A percentile compares a stretch with the other conserved stretches of the same genome.
Evolutionary conservation across 2,329 filamentous ascomycete species (phyloP).

Genomic region (Talaromyces sp.): DNA sequence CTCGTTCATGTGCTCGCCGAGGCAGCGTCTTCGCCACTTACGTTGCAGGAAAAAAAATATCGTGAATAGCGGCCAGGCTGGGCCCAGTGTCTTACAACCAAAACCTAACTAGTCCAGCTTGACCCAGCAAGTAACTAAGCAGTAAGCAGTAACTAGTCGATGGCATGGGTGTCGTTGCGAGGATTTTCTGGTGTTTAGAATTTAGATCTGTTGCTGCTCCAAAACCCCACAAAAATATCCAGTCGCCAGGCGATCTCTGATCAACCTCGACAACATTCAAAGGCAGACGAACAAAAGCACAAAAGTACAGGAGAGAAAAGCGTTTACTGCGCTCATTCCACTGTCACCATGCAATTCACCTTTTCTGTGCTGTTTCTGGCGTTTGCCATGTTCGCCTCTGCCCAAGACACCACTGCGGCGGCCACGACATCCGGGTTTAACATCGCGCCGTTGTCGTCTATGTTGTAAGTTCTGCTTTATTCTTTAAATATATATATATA

Average conservation of each 20-base stretch:
- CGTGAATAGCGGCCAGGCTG: not conserved
- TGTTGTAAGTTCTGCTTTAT: constrained; percentile 1
- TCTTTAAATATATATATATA: too few species aligned
- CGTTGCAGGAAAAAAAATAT: not conserved
- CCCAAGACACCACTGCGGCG: not conserved
- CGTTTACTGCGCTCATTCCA: not conserved
- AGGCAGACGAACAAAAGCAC: not conserved
- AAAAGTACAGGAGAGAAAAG: not conserved
- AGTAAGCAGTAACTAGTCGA: too few species aligned
- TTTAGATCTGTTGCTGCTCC: not conserved
- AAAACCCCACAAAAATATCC: not conserved
- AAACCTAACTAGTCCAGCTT: not conserved
- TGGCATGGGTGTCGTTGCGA: not conserved
- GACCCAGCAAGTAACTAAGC: too few species aligned
- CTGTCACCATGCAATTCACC: not conserved
- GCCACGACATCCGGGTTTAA: constrained; percentile 2
- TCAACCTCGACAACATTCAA: not conserved
- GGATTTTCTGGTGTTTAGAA: not conserved
- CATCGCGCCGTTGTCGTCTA: constrained; percentile 5
- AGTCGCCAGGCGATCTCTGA: not conserved
- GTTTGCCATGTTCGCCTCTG: constrained; percentile 1
- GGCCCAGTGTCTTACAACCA: not conserved
- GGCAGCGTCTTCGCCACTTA: not conserved
- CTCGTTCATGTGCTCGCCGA: not conserved
- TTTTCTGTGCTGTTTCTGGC: not conserved